These are phyloP conservation scores for Gossypium turneri DNA, from an alignment of 345 rosid genomes.

Conservation along the genomic window DNA sequence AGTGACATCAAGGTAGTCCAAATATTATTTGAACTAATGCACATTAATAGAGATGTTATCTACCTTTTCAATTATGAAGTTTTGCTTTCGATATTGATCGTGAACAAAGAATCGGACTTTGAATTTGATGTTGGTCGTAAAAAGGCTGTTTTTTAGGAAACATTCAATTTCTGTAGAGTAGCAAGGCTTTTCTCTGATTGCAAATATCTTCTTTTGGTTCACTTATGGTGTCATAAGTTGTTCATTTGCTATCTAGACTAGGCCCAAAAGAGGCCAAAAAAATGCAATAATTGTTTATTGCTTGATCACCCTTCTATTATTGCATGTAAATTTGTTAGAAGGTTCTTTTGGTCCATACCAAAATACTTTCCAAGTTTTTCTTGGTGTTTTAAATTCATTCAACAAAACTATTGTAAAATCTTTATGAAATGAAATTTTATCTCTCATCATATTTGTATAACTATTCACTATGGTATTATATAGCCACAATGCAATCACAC, in stretches of 20 bases:
- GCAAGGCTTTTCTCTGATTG: neutral
- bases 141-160: neutral
- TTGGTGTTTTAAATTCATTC: neutral
- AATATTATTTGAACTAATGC: neutral
- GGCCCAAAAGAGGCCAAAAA: neutral
- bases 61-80: neutral
- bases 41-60: neutral
- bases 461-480: neutral
- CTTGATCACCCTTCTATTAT: neutral
- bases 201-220: neutral
- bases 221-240: neutral
- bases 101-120: neutral
- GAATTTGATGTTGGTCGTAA: neutral
- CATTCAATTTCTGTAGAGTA: neutral
- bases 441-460: neutral
- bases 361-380: neutral
- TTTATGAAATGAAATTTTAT: neutral
- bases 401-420: neutral
- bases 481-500: neutral
- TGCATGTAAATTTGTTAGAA: constrained; percentile 1
- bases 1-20: constrained; percentile 64
- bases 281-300: neutral
- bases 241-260: neutral
- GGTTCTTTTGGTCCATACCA: neutral
- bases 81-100: neutral